Evolutionary conservation across 2,329 filamentous ascomycete species (phyloP), one percentile per base, ranked within the genome.

Genomic region (Pseudohalonectria lignicola): DNA sequence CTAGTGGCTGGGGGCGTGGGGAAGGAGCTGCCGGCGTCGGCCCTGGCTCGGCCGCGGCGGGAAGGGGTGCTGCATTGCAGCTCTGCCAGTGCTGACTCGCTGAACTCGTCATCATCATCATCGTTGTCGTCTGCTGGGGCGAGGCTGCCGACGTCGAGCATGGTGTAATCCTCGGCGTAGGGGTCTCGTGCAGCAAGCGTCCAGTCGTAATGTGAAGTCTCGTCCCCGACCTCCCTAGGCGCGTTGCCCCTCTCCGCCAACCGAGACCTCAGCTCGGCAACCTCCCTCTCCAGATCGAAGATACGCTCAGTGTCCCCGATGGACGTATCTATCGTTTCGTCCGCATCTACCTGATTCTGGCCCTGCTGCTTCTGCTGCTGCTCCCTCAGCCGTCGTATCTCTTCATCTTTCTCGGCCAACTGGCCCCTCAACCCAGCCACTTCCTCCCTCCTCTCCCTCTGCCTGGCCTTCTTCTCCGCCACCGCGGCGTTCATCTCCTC

Each of bases 1-100:
- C 72, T 76, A 0, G 73, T 76, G 3, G 66, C 62, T 1, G 73
- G 73, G 0, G 73, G 73, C 1, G 71, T 73, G 4, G 66, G 66
- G 44, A 76, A 74, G 0, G 69, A 73, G n/a, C 54, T 50, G 32
- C 55, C 51, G 31, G 55, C 51, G 13, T 18, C 12, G 29, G 21
- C 20, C 18, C 17, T 18, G 16, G 20, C 34, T 3, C 25, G 26
- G 3, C 51, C 42, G 6, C 45, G 39, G 12, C 55, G 51, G 1
- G 63, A 62, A 0, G 72, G 72, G 3, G 72, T 76, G 50, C 72
- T 68, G 47, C 64, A 67, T 7, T 61, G 53, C 2, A 74, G 47
- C 21, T 75, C 67, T 0, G 63, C 66, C 52, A 72, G 61, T 0
- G 69, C 69, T 3, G 55, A 49, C n/a, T 74, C 65, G 7, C 67